Percentiles rank a stretch among this genome's conserved stretches.
Evolutionary conservation across 2,329 filamentous ascomycete species (phyloP).

Genomic region (Sclerotinia trifoliorum): DNA sequence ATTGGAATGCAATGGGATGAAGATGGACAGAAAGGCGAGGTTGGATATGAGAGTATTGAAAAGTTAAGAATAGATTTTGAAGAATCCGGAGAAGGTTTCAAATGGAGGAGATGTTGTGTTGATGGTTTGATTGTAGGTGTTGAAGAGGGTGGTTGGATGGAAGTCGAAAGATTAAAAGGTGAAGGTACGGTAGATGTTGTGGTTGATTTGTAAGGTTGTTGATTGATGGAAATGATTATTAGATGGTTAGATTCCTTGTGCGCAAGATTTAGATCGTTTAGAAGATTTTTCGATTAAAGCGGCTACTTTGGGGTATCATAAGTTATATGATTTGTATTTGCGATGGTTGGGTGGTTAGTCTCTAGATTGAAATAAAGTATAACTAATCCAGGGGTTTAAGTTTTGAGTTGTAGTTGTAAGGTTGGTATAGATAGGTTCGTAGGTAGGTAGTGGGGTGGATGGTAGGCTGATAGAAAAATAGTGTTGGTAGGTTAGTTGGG

Average conservation of each 20-base stretch:
- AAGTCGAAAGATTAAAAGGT: constrained; percentile 53
- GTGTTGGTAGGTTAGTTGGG: too few species aligned
- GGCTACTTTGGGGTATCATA: not conserved
- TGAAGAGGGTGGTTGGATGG: constrained; percentile 68
- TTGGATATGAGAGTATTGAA: constrained; percentile 71
- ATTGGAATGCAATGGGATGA: constrained; percentile 44
- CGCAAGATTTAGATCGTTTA: not conserved
- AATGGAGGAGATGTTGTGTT: constrained; percentile 86
- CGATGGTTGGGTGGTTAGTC: not conserved
- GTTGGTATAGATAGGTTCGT: too few species aligned
- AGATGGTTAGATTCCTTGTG: too few species aligned
- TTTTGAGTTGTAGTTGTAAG: not conserved
- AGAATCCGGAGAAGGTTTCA: constrained; percentile 58
- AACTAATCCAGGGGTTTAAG: not conserved
- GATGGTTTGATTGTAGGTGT: constrained; percentile 84
- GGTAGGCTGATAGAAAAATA: too few species aligned
- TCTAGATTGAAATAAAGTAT: not conserved
- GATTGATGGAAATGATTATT: not conserved
- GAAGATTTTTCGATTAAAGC: not conserved
- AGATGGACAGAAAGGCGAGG: constrained; percentile 42
- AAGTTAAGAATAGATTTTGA: constrained; percentile 69
- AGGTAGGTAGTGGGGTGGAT: too few species aligned
- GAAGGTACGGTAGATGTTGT: constrained; percentile 36
- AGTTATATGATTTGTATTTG: not conserved
- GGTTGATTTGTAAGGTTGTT: constrained; percentile 24